phyloP scores from a whole-genome alignment of 73 alveolate species.

The Paramecium biaurelia region DNA sequence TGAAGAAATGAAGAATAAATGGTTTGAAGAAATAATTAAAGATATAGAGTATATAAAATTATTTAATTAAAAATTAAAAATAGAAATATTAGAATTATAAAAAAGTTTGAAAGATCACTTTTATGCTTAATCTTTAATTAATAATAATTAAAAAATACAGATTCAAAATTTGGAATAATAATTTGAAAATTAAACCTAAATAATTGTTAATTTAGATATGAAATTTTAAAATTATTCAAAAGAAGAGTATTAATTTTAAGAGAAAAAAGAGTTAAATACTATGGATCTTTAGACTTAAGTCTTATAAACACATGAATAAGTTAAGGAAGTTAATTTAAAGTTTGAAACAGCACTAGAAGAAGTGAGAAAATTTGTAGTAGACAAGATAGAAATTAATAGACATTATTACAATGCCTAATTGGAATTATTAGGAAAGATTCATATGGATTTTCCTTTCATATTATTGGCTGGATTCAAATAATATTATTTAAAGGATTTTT shows the following conservation, averaged over 20 bases:
- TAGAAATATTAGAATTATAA: not conserved
- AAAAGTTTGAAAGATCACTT: not conserved
- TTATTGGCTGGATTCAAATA: not conserved
- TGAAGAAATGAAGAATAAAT: not conserved
- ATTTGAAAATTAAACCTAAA: not conserved
- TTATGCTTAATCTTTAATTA: not conserved
- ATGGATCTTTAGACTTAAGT: not conserved
- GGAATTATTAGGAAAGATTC: not conserved
- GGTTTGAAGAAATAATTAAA: not conserved
- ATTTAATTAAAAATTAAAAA: slow-evolving; percentile 5
- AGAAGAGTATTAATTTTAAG: not conserved
- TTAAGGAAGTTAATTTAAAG: not conserved
- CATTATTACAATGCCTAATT: not conserved
- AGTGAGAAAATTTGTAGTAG: not conserved
- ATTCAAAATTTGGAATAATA: not conserved
- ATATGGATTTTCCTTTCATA: not conserved
- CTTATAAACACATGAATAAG: not conserved
- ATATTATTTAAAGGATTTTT: not conserved
- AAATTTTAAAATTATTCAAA: not conserved
- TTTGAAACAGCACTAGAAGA: not conserved
- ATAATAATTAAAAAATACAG: not conserved
- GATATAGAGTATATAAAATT: not conserved
- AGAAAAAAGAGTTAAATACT: not conserved
- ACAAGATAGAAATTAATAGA: not conserved
- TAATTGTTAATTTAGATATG: not conserved